Evolutionary conservation across 2,329 filamentous ascomycete species (phyloP), one percentile per base, ranked within the genome.

Genomic region (Sarocladiaceae sp.): DNA sequence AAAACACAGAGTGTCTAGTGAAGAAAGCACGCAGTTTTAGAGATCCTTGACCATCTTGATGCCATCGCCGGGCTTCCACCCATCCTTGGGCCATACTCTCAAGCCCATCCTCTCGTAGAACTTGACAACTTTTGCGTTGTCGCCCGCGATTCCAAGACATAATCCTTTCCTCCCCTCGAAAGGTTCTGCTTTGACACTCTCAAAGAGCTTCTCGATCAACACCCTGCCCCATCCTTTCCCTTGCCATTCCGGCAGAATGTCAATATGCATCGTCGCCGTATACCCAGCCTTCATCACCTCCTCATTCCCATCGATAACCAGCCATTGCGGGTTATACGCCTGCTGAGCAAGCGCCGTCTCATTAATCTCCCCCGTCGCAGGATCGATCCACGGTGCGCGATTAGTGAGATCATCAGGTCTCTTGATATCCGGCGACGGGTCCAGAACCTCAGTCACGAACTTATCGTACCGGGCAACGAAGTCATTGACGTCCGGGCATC

Each of bases 21-120:
- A 36, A 17, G 15, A 5, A 36, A 10, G 37, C 20, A 17, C 39
- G 8, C 20, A 29, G 12, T 8, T 25, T 35, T 33, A 40, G 53
- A 58, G 47, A 52, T 73, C 71, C 57, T 60, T 66, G 52, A 73
- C 69, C 72, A 76, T 75, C 65, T 62, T 69, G 33, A 70, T 67
- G 39, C 64, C 64, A 22, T 64, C 69, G 39, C 63, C 65, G 54
- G 59, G 62, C 31, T 50, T 50, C 47, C 47, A 50, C 46, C 66
- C 64, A 3, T 65, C 68, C 2, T 67, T 66, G 4, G 64, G 62
- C 55, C 66, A 60, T 8, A 74, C 59, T 53, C 64, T 62, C 54
- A 78, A 78, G 31, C 73, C 76, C 54, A 73, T 56, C 61, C 61
- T 70, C 61, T 77, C 69, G 57, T 78, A 78, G 57, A 78, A 78